Conservation (phyloP, 257 asterid genomes). For the Echium plantagineum region DNA sequence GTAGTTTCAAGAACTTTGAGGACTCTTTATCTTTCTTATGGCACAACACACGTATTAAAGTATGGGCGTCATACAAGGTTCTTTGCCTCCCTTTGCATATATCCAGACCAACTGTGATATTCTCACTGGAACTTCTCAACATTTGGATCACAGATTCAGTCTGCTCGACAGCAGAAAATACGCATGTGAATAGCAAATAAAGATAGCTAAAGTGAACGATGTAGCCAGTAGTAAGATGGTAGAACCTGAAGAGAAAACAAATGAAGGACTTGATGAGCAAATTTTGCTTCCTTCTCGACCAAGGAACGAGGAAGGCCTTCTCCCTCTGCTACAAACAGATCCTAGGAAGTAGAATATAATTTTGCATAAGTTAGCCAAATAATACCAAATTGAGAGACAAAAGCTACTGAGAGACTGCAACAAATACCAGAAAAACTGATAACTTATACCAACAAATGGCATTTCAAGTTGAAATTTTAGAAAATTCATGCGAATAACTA, state of each 20-base stretch:
- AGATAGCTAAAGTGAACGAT: slow-evolving; percentile 9
- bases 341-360: slow-evolving; percentile 32
- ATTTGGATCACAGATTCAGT: slow-evolving; percentile 66
- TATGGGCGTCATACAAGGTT: slow-evolving; percentile 66
- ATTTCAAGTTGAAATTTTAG: too few species aligned
- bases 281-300: slow-evolving; percentile 75
- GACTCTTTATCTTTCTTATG: slow-evolving; percentile 90
- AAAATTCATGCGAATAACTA: too few species aligned
- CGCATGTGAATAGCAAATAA: slow-evolving; percentile 13
- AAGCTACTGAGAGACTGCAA: neutral
- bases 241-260: slow-evolving; percentile 64
- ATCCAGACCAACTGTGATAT: slow-evolving; percentile 42
- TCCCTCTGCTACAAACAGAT: slow-evolving; percentile 91
- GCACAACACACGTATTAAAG: slow-evolving; percentile 76
- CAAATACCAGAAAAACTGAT: too few species aligned
- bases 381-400: neutral
- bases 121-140: slow-evolving; percentile 74
- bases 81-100: slow-evolving; percentile 31
- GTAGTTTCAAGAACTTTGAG: slow-evolving; percentile 68
- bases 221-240: neutral
- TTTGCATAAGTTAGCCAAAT: neutral
- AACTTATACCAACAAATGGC: too few species aligned
- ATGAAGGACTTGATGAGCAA: slow-evolving; percentile 54
- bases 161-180: slow-evolving; percentile 28
- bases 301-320: slow-evolving; percentile 94